Base-by-base conservation (phyloP, 2,329 filamentous ascomycete species). In the Juglanconis oblonga region DNA sequence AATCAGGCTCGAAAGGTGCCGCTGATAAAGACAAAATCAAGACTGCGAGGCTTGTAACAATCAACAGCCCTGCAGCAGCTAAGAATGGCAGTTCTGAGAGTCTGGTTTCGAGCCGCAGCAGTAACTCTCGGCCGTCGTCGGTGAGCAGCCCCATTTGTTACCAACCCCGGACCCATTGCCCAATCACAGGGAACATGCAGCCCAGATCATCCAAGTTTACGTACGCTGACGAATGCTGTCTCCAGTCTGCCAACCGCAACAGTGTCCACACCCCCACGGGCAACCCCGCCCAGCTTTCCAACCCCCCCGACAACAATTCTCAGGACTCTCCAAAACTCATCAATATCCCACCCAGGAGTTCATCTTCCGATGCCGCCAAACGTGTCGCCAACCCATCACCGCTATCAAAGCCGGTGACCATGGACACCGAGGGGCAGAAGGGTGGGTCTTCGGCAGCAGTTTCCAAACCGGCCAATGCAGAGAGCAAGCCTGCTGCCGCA, bases 301-400 rank as follows among this genome's bases (percentile, higher is more conserved):
- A 76, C 62, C 67, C 69, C 59, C 69, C 74, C 69, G 80, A 81
- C 63, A 79, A 82, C 67, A 76, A 73, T 65, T 68, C 72, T 59
- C 67, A 74, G 67, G 85, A 87, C 68, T 76, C 83, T 68, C 72
- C 78, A 47, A 82, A 81, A 70, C 71, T 77, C 62, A 79, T 87
- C 59, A 86, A 79, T 68, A 80, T 86, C 65, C 85, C 87, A 64
- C 78, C 84, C 57, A 81, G 87, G 68, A 81, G 77, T 64, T 89
- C 88, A 56, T 85, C 85, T 59, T 78, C 85, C 68, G 88, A 91
- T 77, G 84, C 83, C 61, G 77, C 77, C 58, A 91, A 90, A 76
- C 83, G 88, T 70, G 75, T 82, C 54, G 79, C 77, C 64, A 89
- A 82, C 68, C 87, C 89, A 4, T 92, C 90, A 52, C 89, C 90